Evolutionary conservation across 1,284 basidiomycete species (phyloP).

Genomic region (Ustilago cynodontis): DNA sequence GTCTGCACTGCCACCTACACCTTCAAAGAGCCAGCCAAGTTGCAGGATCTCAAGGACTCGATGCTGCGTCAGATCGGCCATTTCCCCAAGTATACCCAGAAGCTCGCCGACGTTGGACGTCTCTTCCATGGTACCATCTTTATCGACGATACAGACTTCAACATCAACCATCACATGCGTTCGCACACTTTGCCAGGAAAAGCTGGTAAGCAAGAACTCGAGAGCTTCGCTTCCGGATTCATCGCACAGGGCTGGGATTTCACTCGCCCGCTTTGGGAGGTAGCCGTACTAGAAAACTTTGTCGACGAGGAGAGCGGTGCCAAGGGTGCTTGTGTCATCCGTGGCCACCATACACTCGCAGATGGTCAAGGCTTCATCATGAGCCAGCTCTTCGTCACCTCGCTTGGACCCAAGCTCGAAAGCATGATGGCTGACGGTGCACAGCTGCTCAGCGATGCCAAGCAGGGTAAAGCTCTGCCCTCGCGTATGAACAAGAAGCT

Average conservation of each 20-base stretch:
- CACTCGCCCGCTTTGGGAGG: constrained; percentile 61
- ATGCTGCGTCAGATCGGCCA: constrained; percentile 41
- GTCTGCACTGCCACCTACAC: constrained; percentile 63
- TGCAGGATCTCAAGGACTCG: constrained; percentile 38
- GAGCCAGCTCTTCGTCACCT: constrained; percentile 61
- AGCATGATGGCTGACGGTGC: constrained; percentile 58
- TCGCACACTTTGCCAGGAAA: constrained; percentile 41
- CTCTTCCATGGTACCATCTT: constrained; percentile 59
- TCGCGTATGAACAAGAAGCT: constrained; percentile 61
- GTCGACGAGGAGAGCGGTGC: constrained; percentile 45
- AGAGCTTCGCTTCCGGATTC: constrained; percentile 57
- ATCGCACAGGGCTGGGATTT: constrained; percentile 63
- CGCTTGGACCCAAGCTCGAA: constrained; percentile 62
- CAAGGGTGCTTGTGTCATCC: constrained; percentile 56
- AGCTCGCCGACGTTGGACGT: constrained; percentile 50
- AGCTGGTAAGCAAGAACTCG: constrained; percentile 60
- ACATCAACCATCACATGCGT: constrained; percentile 46
- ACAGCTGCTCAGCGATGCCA: constrained; percentile 49
- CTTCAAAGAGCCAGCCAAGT: constrained; percentile 46
- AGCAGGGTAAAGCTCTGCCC: constrained; percentile 57
- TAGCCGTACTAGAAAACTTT: constrained; percentile 57
- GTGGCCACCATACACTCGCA: constrained; percentile 64
- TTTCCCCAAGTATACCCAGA: constrained; percentile 65
- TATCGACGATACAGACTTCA: constrained; percentile 54
- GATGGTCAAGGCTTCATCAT: constrained; percentile 68